Percentiles rank a stretch among this genome's conserved stretches.
Conservation (phyloP, 2,329 filamentous ascomycete species). For the Paraconiothyrium brasiliense region DNA sequence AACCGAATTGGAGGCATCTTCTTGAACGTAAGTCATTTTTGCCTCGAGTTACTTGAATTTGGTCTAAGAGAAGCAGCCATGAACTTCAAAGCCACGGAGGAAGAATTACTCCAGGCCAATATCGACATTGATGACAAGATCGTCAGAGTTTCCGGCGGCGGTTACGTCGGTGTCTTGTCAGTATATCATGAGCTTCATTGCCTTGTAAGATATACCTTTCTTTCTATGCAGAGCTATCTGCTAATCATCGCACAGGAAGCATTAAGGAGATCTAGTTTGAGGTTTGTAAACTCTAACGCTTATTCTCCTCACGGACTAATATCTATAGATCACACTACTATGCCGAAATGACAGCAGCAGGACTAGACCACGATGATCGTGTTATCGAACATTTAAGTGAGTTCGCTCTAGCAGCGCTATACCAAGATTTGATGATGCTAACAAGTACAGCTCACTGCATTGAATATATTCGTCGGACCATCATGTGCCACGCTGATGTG, state of each 20-base stretch:
- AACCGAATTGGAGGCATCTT: constrained; percentile 11
- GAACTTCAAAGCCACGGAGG: constrained; percentile 11
- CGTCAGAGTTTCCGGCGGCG: constrained; percentile 14
- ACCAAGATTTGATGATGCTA: background rate
- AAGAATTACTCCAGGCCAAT: constrained; percentile 11
- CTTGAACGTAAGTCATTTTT: constrained; percentile 10
- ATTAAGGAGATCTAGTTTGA: background rate
- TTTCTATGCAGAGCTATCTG: background rate
- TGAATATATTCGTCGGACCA: constrained; percentile 8
- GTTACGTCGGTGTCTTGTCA: constrained; percentile 14
- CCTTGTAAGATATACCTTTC: background rate
- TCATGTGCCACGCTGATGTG: constrained; percentile 15
- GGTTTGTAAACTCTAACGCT: background rate
- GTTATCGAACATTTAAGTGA: constrained; percentile 2
- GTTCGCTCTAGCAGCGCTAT: background rate
- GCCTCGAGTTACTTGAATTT: background rate
- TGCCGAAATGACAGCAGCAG: constrained; percentile 10
- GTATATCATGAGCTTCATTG: constrained; percentile 16
- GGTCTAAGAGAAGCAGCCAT: constrained; percentile 4
- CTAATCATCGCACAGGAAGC: constrained; percentile 3
- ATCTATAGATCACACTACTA: constrained; percentile 6
- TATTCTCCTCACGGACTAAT: background rate
- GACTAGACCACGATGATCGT: constrained; percentile 3
- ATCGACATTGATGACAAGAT: constrained; percentile 9
- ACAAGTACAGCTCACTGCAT: constrained; percentile 10